These are phyloP conservation scores for Ophiocordyceps polyrhachis-furcata DNA, from an alignment of 2,329 filamentous ascomycete genomes.

Conservation along the genomic window DNA sequence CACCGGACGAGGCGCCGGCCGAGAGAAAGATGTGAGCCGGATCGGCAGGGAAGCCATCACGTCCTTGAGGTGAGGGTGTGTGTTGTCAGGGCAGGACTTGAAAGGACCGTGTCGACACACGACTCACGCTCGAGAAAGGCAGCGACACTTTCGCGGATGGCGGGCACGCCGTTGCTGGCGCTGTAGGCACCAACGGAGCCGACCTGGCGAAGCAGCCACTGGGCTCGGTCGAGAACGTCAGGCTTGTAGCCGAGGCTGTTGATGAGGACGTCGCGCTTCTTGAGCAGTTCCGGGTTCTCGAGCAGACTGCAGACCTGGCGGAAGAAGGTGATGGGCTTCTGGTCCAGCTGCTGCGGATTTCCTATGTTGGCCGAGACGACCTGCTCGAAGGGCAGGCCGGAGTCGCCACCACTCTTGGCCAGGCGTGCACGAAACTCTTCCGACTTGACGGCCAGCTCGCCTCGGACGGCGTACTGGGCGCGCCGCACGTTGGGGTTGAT, in stretches of 20 bases:
- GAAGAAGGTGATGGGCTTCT: slow-evolving; percentile 99
- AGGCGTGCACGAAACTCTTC: slow-evolving; percentile 74
- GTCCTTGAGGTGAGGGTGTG: slow-evolving; percentile 30
- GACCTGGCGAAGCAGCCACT: slow-evolving; percentile 61
- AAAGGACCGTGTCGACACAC: neutral
- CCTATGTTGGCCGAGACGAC: slow-evolving; percentile 97
- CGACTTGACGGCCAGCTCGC: slow-evolving; percentile 83
- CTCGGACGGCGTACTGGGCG: slow-evolving; percentile 91
- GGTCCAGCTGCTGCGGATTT: slow-evolving; percentile 96
- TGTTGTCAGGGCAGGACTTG: neutral
- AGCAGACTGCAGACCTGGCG: slow-evolving; percentile 84
- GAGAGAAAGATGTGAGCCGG: slow-evolving; percentile 75
- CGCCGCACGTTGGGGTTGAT: slow-evolving; percentile 80
- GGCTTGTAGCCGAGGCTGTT: slow-evolving; percentile 67
- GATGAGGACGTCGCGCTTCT: slow-evolving; percentile 64
- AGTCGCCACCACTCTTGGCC: slow-evolving; percentile 28
- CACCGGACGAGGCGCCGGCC: slow-evolving; percentile 78
- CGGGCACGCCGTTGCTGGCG: slow-evolving; percentile 73
- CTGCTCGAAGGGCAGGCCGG: slow-evolving; percentile 59
- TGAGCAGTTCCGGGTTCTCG: slow-evolving; percentile 72
- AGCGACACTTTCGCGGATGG: slow-evolving; percentile 76
- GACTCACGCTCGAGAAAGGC: slow-evolving; percentile 71
- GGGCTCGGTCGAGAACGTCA: slow-evolving; percentile 74
- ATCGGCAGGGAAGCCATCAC: slow-evolving; percentile 76
- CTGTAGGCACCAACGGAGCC: slow-evolving; percentile 94